Base-by-base conservation (phyloP, 2,329 filamentous ascomycete genomes). In the Decorospora gaudefroyi region DNA sequence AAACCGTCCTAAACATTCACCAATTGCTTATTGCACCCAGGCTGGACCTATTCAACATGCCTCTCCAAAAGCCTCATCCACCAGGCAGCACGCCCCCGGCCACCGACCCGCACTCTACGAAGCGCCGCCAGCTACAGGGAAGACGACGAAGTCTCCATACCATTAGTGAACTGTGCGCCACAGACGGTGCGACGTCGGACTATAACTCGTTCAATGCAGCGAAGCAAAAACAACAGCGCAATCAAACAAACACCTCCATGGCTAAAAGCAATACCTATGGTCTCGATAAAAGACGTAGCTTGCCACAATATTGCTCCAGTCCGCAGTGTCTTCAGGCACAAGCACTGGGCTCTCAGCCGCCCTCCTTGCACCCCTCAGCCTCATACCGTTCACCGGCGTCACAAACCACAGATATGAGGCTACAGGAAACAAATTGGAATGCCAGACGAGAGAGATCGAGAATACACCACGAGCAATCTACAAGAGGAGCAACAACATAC, bases 131-230 rank as follows among this genome's bases (percentile, higher is more conserved):
- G 17, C 2, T 51, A 6, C 58, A 61, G 27, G 48, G 57, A 23
- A 60, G 60, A 30, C 55, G 64, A 25, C 42, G 55, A 38, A 65
- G 59, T 3, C 49, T 67, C 1, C 63, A 67, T 25, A 66, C 61
- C 1, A 60, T 67, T 31, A 61, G 57, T 26, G 62, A 67, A 21
- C 49, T 67, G 9, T 48, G 57, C 4, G 41, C 53, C 1, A 54
- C 42, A 6, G 50, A 62, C 4, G 26, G 18, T 11, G 22, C 47
- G 6, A n/a, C 49, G 7, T 29, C 50, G 19, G 53, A 49, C 15
- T 57, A 56, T 10, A 44, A 13, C n/a, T 17, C 28, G 3, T 36
- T 57, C 6, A 38, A 46, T 13, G 47, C 38, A 5, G 48, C 16
- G 4, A 36, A 45, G 7, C 40, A 42, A 15, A 37, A 23, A 18